These are phyloP conservation scores for Penicillium egyptiacum DNA, from an alignment of 495 filamentous ascomycete species.

Conservation along the genomic window DNA sequence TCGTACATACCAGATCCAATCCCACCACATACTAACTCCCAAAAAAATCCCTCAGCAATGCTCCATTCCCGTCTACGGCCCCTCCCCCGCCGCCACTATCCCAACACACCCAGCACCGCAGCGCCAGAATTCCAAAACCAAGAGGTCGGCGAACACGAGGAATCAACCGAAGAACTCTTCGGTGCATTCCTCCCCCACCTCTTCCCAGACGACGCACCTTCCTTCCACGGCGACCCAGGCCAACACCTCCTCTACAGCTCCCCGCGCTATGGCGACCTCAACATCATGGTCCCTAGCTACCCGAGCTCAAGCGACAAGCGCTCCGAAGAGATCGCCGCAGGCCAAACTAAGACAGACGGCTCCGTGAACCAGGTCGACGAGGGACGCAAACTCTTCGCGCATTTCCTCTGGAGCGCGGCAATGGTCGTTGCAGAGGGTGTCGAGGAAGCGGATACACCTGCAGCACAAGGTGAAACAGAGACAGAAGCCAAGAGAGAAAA, in stretches of 20 bases:
- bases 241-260: slow-evolving; percentile 66
- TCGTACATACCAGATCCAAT: neutral
- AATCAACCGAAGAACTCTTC: slow-evolving; percentile 64
- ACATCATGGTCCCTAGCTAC: slow-evolving; percentile 46
- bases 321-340: slow-evolving; percentile 20
- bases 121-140: slow-evolving; percentile 19
- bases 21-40: neutral
- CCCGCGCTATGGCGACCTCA: slow-evolving; percentile 54
- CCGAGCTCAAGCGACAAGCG: slow-evolving; percentile 28
- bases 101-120: slow-evolving; percentile 14
- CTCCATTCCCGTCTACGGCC: slow-evolving; percentile 37
- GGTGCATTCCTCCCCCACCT: slow-evolving; percentile 62
- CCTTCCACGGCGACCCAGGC: slow-evolving; percentile 72
- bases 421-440: slow-evolving; percentile 70
- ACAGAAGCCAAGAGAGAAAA: slow-evolving; percentile 13
- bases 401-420: slow-evolving; percentile 85
- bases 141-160: slow-evolving; percentile 16
- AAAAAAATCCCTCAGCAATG: slow-evolving; percentile 17
- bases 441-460: slow-evolving; percentile 39
- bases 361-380: slow-evolving; percentile 44
- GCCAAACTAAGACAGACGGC: slow-evolving; percentile 18
- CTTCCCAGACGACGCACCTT: slow-evolving; percentile 72
- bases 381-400: slow-evolving; percentile 68
- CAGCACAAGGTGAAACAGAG: neutral
- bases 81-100: slow-evolving; percentile 28